Evolutionary conservation across 768 basidiomycete genomes (phyloP).

Genomic region (Lactarius psammicola): DNA sequence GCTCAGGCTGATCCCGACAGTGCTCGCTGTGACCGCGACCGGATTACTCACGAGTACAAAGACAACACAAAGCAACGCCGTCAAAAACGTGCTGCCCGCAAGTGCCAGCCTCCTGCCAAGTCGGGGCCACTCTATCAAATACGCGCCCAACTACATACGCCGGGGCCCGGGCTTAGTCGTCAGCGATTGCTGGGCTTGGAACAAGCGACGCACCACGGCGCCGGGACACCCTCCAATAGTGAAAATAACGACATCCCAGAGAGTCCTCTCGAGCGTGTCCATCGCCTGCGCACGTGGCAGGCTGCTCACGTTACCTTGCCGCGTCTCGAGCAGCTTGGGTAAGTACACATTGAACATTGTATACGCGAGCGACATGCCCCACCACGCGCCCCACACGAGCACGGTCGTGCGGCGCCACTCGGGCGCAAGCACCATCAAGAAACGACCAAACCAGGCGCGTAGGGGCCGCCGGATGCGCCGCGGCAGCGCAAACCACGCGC

Average conservation of each 20-base stretch:
- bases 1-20: constrained; percentile 74
- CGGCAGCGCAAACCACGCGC: constrained; percentile 48
- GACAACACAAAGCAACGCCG: constrained; percentile 67
- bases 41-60: constrained; percentile 62
- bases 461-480: constrained; percentile 56
- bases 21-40: constrained; percentile 61
- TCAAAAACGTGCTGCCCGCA: constrained; percentile 70
- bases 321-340: constrained; percentile 78
- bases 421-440: constrained; percentile 67
- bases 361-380: constrained; percentile 70
- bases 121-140: constrained; percentile 59
- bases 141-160: constrained; percentile 73
- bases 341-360: constrained; percentile 94
- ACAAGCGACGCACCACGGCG: constrained; percentile 56
- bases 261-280: constrained; percentile 53
- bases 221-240: constrained; percentile 84
- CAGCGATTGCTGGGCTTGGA: neutral
- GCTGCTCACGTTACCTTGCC: constrained; percentile 31
- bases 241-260: constrained; percentile 88
- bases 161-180: neutral
- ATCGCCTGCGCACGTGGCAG: constrained; percentile 33
- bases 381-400: constrained; percentile 79
- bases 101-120: constrained; percentile 73
- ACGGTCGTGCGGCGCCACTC: constrained; percentile 77
- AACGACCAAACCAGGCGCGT: constrained; percentile 65